Conservation (phyloP, 2,329 filamentous ascomycete genomes). For the Phyllosticta capitalensis region DNA sequence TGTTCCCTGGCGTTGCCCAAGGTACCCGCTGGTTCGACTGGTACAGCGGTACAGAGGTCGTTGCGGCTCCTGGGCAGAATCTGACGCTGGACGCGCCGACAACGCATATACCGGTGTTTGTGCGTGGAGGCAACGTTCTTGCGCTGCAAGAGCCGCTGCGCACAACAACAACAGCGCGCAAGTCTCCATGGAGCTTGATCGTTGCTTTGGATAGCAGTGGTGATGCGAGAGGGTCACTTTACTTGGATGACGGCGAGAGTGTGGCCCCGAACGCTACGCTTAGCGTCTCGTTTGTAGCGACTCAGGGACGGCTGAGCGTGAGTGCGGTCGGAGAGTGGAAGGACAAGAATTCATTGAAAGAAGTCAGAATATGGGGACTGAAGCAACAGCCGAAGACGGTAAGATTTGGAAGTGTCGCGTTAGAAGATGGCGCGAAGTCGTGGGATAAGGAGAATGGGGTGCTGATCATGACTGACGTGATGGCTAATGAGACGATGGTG, state of each 20-base stretch:
- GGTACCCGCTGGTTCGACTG: slow-evolving; percentile 67
- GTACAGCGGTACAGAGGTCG: slow-evolving; percentile 56
- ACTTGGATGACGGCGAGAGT: slow-evolving; percentile 68
- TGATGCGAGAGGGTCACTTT: slow-evolving; percentile 51
- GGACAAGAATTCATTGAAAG: slow-evolving; percentile 50
- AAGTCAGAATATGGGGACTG: slow-evolving; percentile 55
- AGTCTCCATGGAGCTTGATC: slow-evolving; percentile 58
- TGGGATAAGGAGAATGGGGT: slow-evolving; percentile 41
- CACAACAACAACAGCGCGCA: slow-evolving; percentile 54
- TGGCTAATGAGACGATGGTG: slow-evolving; percentile 39
- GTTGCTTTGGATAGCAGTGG: slow-evolving; percentile 49
- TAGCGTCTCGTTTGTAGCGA: slow-evolving; percentile 43
- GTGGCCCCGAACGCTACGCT: slow-evolving; percentile 47
- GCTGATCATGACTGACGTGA: slow-evolving; percentile 41
- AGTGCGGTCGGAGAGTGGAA: slow-evolving; percentile 42
- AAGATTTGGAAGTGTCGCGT: slow-evolving; percentile 22
- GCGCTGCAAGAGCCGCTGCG: slow-evolving; percentile 59
- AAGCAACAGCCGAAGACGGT: slow-evolving; percentile 31
- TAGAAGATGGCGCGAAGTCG: slow-evolving; percentile 31
- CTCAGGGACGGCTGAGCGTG: slow-evolving; percentile 38
- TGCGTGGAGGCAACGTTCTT: slow-evolving; percentile 59
- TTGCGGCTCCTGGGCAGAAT: slow-evolving; percentile 45
- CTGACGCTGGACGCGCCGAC: slow-evolving; percentile 52
- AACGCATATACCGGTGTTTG: slow-evolving; percentile 60
- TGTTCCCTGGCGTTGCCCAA: slow-evolving; percentile 57